phyloP scores from a whole-genome alignment of 2,329 filamentous ascomycete genomes.

The Cordyceps pruinosa region DNA sequence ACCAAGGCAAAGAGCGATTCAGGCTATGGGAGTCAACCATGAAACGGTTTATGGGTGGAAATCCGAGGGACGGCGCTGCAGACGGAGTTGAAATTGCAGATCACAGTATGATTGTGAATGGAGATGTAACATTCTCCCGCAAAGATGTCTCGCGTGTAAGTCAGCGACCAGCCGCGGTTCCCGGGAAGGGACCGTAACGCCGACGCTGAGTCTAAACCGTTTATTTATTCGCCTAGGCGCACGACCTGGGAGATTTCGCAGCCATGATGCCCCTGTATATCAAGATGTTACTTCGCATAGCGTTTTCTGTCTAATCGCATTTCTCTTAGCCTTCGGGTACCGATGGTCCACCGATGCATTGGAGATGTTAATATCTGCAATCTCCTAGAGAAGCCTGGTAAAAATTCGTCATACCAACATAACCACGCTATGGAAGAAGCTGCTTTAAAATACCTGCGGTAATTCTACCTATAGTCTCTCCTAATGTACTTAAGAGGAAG shows the following conservation, averaged over 20 bases:
- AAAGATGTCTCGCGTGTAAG: conserved; percentile 45
- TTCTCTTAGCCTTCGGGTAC: not conserved
- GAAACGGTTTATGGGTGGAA: conserved; percentile 42
- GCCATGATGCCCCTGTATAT: not conserved
- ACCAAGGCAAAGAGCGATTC: conserved; percentile 47
- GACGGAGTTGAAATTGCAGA: conserved; percentile 49
- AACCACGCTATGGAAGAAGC: no score
- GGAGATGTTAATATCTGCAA: not conserved
- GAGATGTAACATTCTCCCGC: conserved; percentile 45
- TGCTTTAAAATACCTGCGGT: no score
- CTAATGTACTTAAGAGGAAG: no score
- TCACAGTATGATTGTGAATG: conserved; percentile 59
- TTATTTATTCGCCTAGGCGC: not conserved
- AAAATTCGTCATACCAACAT: no score
- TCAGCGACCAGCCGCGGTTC: conserved; percentile 28
- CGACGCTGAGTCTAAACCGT: not conserved
- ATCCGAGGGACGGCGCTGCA: conserved; percentile 25
- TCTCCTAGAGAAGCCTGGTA: no score
- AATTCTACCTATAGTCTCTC: no score
- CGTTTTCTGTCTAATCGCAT: not conserved
- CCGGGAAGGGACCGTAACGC: conserved; percentile 1
- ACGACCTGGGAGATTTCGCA: not conserved
- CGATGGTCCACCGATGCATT: no score
- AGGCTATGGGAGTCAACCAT: conserved; percentile 56
- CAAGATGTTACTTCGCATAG: not conserved